Conservation (phyloP, 2,329 filamentous ascomycete genomes). For the Xylaria sp. region DNA sequence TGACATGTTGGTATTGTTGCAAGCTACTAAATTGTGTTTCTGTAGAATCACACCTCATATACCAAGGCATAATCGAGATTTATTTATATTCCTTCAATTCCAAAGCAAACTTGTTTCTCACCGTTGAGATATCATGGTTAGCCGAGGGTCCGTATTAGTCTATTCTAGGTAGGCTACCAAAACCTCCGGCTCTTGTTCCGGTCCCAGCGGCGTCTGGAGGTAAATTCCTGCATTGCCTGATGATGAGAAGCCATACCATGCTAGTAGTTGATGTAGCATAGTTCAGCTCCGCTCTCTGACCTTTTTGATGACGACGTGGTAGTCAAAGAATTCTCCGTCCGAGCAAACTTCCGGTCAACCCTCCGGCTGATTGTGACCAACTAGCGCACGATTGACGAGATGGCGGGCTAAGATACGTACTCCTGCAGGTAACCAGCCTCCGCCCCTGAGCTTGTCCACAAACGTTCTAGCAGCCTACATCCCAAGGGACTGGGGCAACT, state of each 20-base stretch:
- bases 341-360: not conserved
- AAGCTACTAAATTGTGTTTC: not conserved
- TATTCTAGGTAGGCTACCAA: not conserved
- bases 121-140: not conserved
- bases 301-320: not conserved
- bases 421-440: too few species aligned
- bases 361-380: not conserved
- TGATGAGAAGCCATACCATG: not conserved
- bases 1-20: slow-evolving; percentile 28
- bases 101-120: not conserved
- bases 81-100: not conserved
- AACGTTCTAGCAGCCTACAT: too few species aligned
- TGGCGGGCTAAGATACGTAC: not conserved
- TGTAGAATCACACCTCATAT: not conserved
- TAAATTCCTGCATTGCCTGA: not conserved
- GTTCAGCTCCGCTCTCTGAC: not conserved
- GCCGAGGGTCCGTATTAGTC: too few species aligned
- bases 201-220: not conserved
- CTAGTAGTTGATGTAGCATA: not conserved
- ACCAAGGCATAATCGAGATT: not conserved
- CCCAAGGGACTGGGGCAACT: too few species aligned
- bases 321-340: not conserved
- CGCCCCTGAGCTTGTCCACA: too few species aligned
- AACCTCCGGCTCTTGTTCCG: slow-evolving; percentile 5
- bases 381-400: not conserved